A percentile compares a stretch with the other conserved stretches of the same genome.
phyloP scores from a whole-genome alignment of 495 filamentous ascomycete genomes.

The Penicillium odoratum region DNA sequence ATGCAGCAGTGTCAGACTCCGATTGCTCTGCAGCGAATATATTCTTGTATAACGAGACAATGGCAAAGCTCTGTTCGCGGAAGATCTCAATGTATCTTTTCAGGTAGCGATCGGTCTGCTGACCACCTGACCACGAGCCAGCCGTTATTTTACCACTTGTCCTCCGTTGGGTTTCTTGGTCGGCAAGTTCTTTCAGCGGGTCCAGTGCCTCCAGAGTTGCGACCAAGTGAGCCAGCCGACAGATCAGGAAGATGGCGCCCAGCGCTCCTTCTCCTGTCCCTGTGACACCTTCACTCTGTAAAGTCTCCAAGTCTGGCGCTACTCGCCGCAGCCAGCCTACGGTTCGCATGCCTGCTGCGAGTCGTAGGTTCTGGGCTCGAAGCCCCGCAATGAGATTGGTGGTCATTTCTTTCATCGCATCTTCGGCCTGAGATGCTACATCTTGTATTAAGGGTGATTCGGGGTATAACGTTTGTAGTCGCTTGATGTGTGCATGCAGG shows the following conservation, averaged over 20 bases:
- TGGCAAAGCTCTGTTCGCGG: constrained; percentile 94
- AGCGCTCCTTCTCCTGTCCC: constrained; percentile 60
- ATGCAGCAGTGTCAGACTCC: constrained; percentile 33
- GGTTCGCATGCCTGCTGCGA: constrained; percentile 88
- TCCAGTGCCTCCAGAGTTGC: constrained; percentile 81
- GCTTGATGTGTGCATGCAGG: constrained; percentile 88
- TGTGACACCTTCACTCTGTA: constrained; percentile 40
- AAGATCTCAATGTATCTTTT: constrained; percentile 98
- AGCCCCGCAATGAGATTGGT: constrained; percentile 78
- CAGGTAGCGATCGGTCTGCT: constrained; percentile 91
- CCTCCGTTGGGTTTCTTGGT: constrained; percentile 70
- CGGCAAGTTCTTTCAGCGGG: constrained; percentile 82
- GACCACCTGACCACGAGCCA: constrained; percentile 66
- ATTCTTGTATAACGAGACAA: constrained; percentile 86
- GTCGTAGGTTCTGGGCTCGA: constrained; percentile 74
- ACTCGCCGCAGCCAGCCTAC: constrained; percentile 89
- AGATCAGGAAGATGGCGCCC: constrained; percentile 84
- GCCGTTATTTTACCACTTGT: constrained; percentile 26
- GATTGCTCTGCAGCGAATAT: constrained; percentile 69
- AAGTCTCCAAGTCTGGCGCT: constrained; percentile 70
- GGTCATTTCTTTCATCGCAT: constrained; percentile 87
- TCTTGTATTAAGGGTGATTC: constrained; percentile 71
- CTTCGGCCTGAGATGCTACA: constrained; percentile 76
- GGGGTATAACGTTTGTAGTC: constrained; percentile 80
- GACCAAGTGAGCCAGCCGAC: constrained; percentile 75